Base-by-base conservation (phyloP, 306 rosid genomes). In the Cercis canadensis region DNA sequence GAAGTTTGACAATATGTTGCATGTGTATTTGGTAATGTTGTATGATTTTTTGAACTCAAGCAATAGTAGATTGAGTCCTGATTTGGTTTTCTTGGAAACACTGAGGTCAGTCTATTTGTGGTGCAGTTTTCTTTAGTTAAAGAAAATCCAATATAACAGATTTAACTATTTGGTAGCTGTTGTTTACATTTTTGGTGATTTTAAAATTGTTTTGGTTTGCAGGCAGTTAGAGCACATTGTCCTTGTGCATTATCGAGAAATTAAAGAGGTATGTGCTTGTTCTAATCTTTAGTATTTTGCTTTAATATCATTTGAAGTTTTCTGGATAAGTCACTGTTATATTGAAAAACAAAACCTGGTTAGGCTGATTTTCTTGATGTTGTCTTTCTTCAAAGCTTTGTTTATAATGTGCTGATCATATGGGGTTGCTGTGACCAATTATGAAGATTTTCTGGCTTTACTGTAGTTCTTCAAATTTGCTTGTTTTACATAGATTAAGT, bases 161-260 rank as follows among this genome's bases (percentile, higher is more conserved):
- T 37, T 37, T 6, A 6, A 6, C 2, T 37, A 37, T 37, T 37
- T 37, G 9, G 7, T 37, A 2, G 43, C 29, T 24, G 43, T 37
- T 43, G 29, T 53, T 57, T 8, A 5, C 37, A 32, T 58, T 63
- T 37, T 1, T 61, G 51, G 15, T 32, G 44, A 39, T 74, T 69
- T 64, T 45, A 15, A 24, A 57, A 37, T 74, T 33, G 8, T 47
- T 55, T 36, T 75, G 40, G 11, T 37, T 70, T 89, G 72, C 96
- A 89, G 96, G 84, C 73, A 57, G 50, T 79, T 87, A 47, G 86
- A 89, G 78, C 87, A 87, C 83, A 87, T 89, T 79, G 96, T 85
- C 70, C 92, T 89, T 67, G 92, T 89, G 47, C 96, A 89, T 74
- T 89, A 89, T 78, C 84, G 90, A 69, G 81, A 88, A 44, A 81